Evolutionary conservation across 345 rosid species (phyloP).

Genomic region (Adansonia digitata): DNA sequence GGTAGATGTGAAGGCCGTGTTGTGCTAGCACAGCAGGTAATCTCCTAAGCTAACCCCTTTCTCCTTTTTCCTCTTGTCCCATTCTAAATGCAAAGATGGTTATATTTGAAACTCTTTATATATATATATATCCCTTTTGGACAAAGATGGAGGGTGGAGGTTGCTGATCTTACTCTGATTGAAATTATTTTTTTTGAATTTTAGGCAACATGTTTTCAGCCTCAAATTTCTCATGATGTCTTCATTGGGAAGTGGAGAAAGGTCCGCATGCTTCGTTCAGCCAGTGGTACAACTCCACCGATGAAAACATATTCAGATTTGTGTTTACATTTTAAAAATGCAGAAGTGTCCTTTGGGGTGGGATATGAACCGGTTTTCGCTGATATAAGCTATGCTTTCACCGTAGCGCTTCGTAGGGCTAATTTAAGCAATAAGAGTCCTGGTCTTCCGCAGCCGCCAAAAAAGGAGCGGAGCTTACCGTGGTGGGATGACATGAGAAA

Average conservation of each 20-base stretch:
- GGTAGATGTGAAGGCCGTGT: slow-evolving; percentile 87
- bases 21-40: slow-evolving; percentile 94
- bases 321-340: slow-evolving; percentile 66
- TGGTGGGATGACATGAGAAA: slow-evolving; percentile 99
- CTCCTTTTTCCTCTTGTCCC: slow-evolving; percentile 10
- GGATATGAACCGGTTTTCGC: slow-evolving; percentile 95
- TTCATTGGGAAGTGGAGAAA: slow-evolving; percentile 96
- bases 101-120: not conserved
- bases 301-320: slow-evolving; percentile 83
- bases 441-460: slow-evolving; percentile 47
- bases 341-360: slow-evolving; percentile 78
- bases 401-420: slow-evolving; percentile 97
- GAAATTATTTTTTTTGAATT: slow-evolving; percentile 28
- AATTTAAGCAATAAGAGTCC: slow-evolving; percentile 69
- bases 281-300: slow-evolving; percentile 93
- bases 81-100: not conserved
- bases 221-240: slow-evolving; percentile 81
- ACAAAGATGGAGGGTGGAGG: not conserved
- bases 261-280: slow-evolving; percentile 87
- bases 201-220: slow-evolving; percentile 92
- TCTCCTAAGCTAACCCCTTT: slow-evolving; percentile 1
- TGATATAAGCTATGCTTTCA: slow-evolving; percentile 91
- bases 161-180: slow-evolving; percentile 9
- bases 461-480: slow-evolving; percentile 87
- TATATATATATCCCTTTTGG: not conserved